Base-by-base conservation (phyloP, 78 protist genomes). In the Pigoraptor vietnamica region DNA sequence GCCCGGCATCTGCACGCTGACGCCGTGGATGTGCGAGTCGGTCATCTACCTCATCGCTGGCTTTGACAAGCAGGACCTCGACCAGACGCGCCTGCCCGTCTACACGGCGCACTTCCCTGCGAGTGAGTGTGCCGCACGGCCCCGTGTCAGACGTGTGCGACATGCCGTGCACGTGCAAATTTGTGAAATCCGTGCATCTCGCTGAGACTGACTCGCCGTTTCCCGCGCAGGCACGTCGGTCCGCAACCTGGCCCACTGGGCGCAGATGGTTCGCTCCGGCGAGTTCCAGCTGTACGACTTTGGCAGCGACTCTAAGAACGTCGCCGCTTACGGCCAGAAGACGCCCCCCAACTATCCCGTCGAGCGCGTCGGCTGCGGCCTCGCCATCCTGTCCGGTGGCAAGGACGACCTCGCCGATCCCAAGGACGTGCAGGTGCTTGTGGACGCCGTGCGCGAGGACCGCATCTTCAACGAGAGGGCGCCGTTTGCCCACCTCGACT, bases 351-450 rank as follows among this genome's bases (percentile, higher is more conserved):
- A 86, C 29, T 93, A 93, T 37, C 37, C 82, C 86, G 25, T 92
- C 24, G 14, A 35, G 33, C 34, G 89, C 9, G 40, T 95, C 67
- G 92, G 93, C 0, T 91, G 79, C 40, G 86, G 29, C 56, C 1
- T 92, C 36, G 94, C 92, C 19, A 36, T 95, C 24, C 92, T 86
- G 38, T 39, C 90, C 86, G 97, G 97, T n/a, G 89, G 93, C 34
- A 29, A 37, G 0, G 97, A 95, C 93, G 91, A 84, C 24, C 87
- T 95, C 32, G 97, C 97, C 24, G 97, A 93, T 55, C 93, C 94
- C n/a, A 10, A 56, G 1, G 97, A 95, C 39, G 96, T 95, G 1
- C 40, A 14, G 38, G 25, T 19, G 39, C 9, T 14, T 29, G 88
- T 19, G 23, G 38, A 6, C 1, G 39, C 89, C 25, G 39, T 83